Conservation (phyloP, 345 rosid genomes). For the Toxicodendron radicans region DNA sequence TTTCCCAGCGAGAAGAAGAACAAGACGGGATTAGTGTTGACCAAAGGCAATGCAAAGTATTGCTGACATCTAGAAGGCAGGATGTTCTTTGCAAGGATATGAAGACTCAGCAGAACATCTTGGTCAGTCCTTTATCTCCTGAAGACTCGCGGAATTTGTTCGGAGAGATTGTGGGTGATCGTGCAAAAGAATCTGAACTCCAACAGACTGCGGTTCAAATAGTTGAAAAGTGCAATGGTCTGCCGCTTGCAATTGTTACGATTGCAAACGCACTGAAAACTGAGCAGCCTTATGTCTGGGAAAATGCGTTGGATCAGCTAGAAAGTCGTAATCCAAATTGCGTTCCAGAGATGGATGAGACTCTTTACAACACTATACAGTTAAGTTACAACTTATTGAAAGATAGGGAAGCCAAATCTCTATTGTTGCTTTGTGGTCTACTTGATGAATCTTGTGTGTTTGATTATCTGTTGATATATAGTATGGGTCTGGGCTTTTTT, state of each 20-base stretch:
- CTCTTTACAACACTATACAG: too few relatives aligned
- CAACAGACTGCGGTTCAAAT: not conserved
- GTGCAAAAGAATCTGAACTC: not conserved
- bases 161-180: too few relatives aligned
- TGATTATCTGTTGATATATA: too few relatives aligned
- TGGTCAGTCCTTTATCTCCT: not conserved
- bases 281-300: not conserved
- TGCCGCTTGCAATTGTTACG: constrained; percentile 12
- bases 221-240: constrained; percentile 5
- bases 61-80: not conserved
- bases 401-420: too few relatives aligned
- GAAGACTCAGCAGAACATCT: not conserved
- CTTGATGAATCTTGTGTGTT: too few relatives aligned
- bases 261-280: constrained; percentile 16
- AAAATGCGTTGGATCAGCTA: not conserved
- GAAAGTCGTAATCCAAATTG: not conserved
- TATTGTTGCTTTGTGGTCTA: too few relatives aligned
- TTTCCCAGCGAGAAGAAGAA: too few relatives aligned
- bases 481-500: too few relatives aligned
- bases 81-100: constrained; percentile 3
- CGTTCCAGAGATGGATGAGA: too few relatives aligned
- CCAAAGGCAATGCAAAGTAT: too few relatives aligned
- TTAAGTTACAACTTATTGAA: too few relatives aligned
- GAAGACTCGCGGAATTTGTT: constrained; percentile 4
- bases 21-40: not conserved